phyloP scores from a whole-genome alignment of 2,329 filamentous ascomycete species.

The Sporothrix schenckii region DNA sequence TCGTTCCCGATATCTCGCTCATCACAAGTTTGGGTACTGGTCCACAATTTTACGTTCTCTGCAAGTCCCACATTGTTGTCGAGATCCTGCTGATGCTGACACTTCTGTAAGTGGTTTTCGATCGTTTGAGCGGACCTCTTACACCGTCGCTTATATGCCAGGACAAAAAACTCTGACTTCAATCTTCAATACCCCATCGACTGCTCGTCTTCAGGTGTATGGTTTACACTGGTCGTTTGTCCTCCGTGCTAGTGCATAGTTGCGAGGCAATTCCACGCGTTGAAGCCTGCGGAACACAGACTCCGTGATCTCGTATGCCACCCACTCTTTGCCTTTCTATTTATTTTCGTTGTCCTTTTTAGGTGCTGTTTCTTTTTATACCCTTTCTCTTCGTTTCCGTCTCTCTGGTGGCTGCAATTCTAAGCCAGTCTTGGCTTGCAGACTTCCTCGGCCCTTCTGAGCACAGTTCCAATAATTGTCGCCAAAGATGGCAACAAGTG shows the following conservation, averaged over 20 bases:
- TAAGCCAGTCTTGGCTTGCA: constrained; percentile 12
- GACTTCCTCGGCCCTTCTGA: not conserved
- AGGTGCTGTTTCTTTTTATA: not conserved
- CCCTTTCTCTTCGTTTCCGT: no score
- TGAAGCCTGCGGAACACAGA: not conserved
- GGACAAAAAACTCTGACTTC: not conserved
- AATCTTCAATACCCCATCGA: not conserved
- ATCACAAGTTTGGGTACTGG: not conserved
- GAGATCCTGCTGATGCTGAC: not conserved
- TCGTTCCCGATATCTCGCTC: not conserved
- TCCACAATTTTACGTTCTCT: not conserved
- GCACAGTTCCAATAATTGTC: not conserved
- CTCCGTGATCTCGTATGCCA: constrained; percentile 20
- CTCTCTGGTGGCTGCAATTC: not conserved
- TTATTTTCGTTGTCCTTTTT: not conserved
- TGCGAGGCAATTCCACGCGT: not conserved
- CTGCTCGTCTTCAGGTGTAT: not conserved
- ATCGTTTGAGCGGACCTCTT: not conserved
- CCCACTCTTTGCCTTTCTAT: constrained; percentile 21
- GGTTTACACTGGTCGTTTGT: not conserved
- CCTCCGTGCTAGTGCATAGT: constrained; percentile 4
- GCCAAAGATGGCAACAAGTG: not conserved
- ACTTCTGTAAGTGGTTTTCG: not conserved
- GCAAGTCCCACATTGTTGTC: not conserved
- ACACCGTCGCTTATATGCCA: not conserved